Percentiles rank a stretch among this genome's conserved stretches.
These are phyloP conservation scores for Pseudonitzschia pungens DNA, from an alignment of 108 stramenopile genomes.

Conservation along the genomic window DNA sequence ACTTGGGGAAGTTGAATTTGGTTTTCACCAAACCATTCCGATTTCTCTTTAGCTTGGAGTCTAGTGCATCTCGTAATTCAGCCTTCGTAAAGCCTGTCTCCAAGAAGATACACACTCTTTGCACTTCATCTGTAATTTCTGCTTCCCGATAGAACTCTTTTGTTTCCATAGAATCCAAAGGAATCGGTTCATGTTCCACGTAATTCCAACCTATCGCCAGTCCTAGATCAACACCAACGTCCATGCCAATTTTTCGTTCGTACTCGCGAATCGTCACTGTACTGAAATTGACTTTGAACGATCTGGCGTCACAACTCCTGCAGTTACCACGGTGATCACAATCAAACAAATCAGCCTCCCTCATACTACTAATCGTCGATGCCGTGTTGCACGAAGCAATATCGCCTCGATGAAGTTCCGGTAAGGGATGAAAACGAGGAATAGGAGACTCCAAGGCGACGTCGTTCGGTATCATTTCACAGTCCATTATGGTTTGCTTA, in stretches of 20 bases:
- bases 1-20: neutral
- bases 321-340: no score
- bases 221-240: neutral
- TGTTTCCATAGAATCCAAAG: neutral
- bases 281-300: neutral
- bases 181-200: neutral
- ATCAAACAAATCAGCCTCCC: no score
- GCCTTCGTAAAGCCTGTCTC: neutral
- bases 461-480: no score
- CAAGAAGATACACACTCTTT: neutral
- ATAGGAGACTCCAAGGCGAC: no score
- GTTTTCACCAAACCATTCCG: neutral
- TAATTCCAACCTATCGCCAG: neutral
- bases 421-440: no score
- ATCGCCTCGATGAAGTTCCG: no score
- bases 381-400: no score
- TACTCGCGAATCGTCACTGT: neutral
- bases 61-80: neutral
- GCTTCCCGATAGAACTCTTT: neutral
- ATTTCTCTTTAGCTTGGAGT: neutral
- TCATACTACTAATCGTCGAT: no score
- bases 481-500: no score
- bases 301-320: no score
- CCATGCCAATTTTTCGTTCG: neutral
- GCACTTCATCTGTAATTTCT: neutral